Base-by-base conservation (phyloP, 495 filamentous ascomycete species). In the Xylaria cubensis region DNA sequence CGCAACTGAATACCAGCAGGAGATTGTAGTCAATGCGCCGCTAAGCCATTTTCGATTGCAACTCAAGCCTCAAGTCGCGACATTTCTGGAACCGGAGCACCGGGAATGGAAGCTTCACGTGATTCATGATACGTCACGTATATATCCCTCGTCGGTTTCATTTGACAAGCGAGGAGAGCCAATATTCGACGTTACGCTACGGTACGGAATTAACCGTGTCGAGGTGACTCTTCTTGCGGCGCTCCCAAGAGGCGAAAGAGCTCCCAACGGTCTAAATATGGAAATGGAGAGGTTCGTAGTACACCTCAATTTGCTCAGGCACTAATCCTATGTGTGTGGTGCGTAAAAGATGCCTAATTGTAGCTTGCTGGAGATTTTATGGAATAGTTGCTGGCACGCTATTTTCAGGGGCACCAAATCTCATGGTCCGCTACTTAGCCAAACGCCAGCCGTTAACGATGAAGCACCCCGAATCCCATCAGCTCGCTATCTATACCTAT, bases 241-340 rank as follows among this genome's bases (percentile, higher is more conserved):
- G 6, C 82, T 90, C 19, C 86, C 89, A 3, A 87, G 84, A 66
- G 88, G 89, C 10, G 83, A 89, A 56, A 89, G 86, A 74, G 80
- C 84, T 0, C 76, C 83, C 0, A 82, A 80, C 58, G 90, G 89
- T 13, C 84, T 86, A 8, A 90, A 88, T 68, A 83, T 87, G 68
- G 92, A 93, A 73, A 79, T 93, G 75, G 92, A 94, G 82, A 91
- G 86, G 72, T 80, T 92, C 53, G 90, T 86, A 13, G 79, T 92
- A 12, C 89, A 90, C 75, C 84, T 88, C 58, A 88, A 90, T 77
- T 69, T 92, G 32, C 69, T 82, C 46, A 77, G 67, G 64, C 71
- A 78, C 42, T 72, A n/a, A 72, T 59, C 9, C 12, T 21, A 24
- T 24, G 36, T n/a, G 12, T 29, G n/a, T 56, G 50, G 34, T 39